A percentile compares a stretch with the other conserved stretches of the same genome.
These are phyloP conservation scores for Oryza punctata DNA, from an alignment of 176 grass and related monocot genomes.

Conservation along the genomic window DNA sequence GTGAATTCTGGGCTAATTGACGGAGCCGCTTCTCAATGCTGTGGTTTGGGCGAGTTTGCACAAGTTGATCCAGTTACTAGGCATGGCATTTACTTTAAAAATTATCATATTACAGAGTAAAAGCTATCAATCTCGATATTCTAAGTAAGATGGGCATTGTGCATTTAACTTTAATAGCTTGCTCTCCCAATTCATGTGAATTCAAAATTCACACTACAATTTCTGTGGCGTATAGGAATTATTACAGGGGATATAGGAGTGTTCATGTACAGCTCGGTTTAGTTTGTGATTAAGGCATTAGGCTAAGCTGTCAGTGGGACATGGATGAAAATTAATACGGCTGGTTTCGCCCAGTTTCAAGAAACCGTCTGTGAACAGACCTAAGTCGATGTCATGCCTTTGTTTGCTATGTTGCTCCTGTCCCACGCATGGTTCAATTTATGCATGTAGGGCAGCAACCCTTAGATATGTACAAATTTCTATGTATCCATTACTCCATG, in stretches of 20 bases:
- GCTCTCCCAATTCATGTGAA: neutral
- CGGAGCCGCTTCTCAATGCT: neutral
- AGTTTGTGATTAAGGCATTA: neutral
- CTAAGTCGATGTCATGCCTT: neutral
- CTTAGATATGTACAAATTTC: constrained; percentile 3
- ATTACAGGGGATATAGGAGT: neutral
- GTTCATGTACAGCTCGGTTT: neutral
- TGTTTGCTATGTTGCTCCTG: neutral
- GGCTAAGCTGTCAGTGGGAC: neutral
- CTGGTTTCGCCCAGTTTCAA: neutral
- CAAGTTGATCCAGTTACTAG: neutral
- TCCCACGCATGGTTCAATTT: neutral
- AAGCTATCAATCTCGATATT: neutral
- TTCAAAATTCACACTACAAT: neutral
- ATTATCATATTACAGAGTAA: neutral
- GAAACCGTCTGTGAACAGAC: neutral
- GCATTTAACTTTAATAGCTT: neutral
- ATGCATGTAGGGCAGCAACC: neutral
- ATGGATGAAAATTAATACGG: neutral
- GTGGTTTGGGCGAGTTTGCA: neutral
- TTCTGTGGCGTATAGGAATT: neutral
- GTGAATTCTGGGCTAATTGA: neutral
- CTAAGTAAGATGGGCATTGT: neutral
- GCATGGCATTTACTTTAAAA: neutral
- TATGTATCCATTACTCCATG: neutral